phyloP scores from a whole-genome alignment of 2,329 filamentous ascomycete genomes.

The Penicillium nordicum region DNA sequence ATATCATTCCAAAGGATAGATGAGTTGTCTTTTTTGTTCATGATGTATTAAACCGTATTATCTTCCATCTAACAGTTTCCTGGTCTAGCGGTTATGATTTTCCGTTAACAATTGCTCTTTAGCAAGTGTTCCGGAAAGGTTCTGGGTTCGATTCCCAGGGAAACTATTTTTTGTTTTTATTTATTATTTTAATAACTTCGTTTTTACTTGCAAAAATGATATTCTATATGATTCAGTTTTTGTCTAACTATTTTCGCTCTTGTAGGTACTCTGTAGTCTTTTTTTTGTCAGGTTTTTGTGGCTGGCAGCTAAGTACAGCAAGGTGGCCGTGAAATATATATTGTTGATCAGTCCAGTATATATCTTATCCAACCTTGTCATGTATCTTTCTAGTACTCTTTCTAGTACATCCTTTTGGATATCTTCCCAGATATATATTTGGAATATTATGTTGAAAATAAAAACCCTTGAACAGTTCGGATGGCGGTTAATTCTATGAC shows the following conservation, averaged over 20 bases:
- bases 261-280: neutral
- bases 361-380: neutral
- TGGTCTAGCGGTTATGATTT: neutral
- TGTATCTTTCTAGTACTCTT: neutral
- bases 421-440: too few species aligned
- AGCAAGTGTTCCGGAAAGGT: neutral
- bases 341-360: neutral
- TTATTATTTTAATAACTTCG: too few species aligned
- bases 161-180: neutral
- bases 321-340: neutral
- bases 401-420: neutral
- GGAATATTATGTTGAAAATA: neutral
- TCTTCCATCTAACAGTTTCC: neutral
- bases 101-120: neutral
- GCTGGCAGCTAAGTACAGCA: neutral
- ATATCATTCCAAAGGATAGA: too few species aligned
- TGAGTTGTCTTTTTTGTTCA: too few species aligned
- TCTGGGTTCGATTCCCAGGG: neutral
- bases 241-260: too few species aligned
- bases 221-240: too few species aligned
- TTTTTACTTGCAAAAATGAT: too few species aligned
- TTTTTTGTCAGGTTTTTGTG: neutral
- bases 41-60: accelerated
- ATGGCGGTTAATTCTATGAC: neutral
- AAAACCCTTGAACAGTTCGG: too few species aligned